These are phyloP conservation scores for Aspergillus alliaceus DNA, from an alignment of 2,329 filamentous ascomycete species.

Conservation along the genomic window DNA sequence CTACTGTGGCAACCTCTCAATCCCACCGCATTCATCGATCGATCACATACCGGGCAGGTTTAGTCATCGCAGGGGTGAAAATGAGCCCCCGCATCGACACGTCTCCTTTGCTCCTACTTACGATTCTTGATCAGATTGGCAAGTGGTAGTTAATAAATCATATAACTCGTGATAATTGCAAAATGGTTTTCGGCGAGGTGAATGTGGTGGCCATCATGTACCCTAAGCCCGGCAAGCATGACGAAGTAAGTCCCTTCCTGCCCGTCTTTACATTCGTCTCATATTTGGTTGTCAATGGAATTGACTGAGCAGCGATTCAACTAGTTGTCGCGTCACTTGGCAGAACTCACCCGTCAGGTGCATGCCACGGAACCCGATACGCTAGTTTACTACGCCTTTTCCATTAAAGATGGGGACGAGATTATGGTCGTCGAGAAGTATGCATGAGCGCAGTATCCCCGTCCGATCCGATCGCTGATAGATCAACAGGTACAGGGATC, in stretches of 20 bases:
- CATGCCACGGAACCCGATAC: slow-evolving; percentile 33
- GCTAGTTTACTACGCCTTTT: slow-evolving; percentile 31
- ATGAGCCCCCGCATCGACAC: neutral
- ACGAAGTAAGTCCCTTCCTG: slow-evolving; percentile 25
- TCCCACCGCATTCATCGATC: neutral
- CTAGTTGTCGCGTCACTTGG: slow-evolving; percentile 27
- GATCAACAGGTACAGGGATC: slow-evolving; percentile 26
- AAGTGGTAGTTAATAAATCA: too few relatives aligned
- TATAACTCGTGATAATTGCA: too few relatives aligned
- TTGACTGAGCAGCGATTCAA: neutral
- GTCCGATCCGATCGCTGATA: neutral
- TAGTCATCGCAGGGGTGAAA: neutral
- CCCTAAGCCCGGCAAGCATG: slow-evolving; percentile 31
- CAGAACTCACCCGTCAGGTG: slow-evolving; percentile 28
- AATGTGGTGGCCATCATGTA: slow-evolving; percentile 31
- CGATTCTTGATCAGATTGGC: neutral
- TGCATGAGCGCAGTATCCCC: neutral
- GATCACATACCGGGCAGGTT: neutral
- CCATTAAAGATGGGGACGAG: slow-evolving; percentile 27
- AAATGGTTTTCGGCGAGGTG: slow-evolving; percentile 29
- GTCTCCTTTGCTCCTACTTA: neutral
- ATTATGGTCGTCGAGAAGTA: slow-evolving; percentile 37
- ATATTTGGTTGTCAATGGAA: neutral
- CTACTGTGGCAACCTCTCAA: too few relatives aligned
- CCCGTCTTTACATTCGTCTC: too few relatives aligned